Evolutionary conservation across 164 flowering plant species (phyloP), one percentile per base, ranked within the genome.

Genomic region (Santalum album): DNA sequence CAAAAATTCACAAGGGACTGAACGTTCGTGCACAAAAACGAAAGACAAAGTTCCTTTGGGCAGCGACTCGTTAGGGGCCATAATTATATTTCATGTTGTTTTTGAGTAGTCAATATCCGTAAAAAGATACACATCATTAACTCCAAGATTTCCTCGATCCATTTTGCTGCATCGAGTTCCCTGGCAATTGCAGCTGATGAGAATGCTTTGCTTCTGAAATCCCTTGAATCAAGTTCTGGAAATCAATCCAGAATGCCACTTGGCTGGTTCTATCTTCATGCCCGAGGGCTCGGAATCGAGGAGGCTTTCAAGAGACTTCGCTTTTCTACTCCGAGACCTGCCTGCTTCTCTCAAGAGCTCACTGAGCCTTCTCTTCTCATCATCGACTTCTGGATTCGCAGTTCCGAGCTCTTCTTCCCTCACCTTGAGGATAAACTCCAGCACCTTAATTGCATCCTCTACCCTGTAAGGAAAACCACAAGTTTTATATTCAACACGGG

Each of bases 391-490:
- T 0, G 79, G 79, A 53, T 75, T 64, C 40, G 73, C 78, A 2
- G 78, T 75, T 49, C 75, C 78, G 22, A 75, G 69, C 53, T 69
- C 68, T 43, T 75, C 79, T 57, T 75, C 74, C 56, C 79, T 71
- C 67, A 69, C 56, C 48, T 57, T 69, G 2, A 75, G 57, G 12
- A 75, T 62, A 45, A 65, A 54, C 48, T 75, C 74, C 65, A 75
- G 53, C 32, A 72, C 64, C 49, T 69, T 68, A 57, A 71, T 72
- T 32, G 79, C 74, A 53, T 66, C 79, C 22, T 58, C 79, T 7
- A 64, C 51, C 64, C 79, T 72, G 69, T 20, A 52, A 46, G 11
- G 12, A 24, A 38, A 38, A 11, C 25, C 26, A 25, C 12, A 15
- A 19, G 12, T 32, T 51, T 9, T 29, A 29, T 29, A 9, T 9